Conservation (phyloP, 2,329 filamentous ascomycete genomes). For the Hymenoscyphus fructigenus region DNA sequence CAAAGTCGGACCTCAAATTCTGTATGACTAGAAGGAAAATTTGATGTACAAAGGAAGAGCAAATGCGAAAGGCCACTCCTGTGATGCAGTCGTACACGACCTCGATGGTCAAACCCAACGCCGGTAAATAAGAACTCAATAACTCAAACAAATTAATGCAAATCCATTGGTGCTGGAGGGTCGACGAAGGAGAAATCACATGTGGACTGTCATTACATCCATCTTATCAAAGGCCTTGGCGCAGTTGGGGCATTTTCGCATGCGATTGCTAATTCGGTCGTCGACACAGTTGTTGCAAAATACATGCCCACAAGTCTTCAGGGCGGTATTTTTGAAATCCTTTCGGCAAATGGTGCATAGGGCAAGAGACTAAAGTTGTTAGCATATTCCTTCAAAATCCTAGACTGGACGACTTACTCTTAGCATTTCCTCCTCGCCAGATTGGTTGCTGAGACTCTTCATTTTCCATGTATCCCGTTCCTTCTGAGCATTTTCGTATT, state of each 20-base stretch:
- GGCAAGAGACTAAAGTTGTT: conserved; percentile 61
- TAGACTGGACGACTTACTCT: conserved; percentile 62
- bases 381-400: conserved; percentile 30
- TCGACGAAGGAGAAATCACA: conserved; percentile 35
- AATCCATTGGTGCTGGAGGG: not conserved
- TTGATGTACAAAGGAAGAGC: conserved; percentile 27
- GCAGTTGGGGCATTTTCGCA: conserved; percentile 94
- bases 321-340: conserved; percentile 89
- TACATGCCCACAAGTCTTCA: conserved; percentile 92
- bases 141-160: conserved; percentile 16
- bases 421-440: conserved; percentile 80
- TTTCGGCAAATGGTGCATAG: conserved; percentile 90
- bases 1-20: conserved; percentile 3
- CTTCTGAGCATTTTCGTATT: conserved; percentile 76
- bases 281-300: conserved; percentile 92
- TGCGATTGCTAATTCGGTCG: conserved; percentile 82
- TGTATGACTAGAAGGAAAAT: conserved; percentile 21
- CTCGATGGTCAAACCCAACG: conserved; percentile 19
- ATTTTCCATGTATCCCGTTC: conserved; percentile 83
- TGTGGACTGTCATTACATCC: conserved; percentile 77
- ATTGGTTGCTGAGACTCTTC: conserved; percentile 78
- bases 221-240: conserved; percentile 86
- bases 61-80: conserved; percentile 23
- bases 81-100: conserved; percentile 36
- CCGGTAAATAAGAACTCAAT: conserved; percentile 15